Conservation (phyloP, 2,329 filamentous ascomycete genomes). For the Neoascochyta sp. region DNA sequence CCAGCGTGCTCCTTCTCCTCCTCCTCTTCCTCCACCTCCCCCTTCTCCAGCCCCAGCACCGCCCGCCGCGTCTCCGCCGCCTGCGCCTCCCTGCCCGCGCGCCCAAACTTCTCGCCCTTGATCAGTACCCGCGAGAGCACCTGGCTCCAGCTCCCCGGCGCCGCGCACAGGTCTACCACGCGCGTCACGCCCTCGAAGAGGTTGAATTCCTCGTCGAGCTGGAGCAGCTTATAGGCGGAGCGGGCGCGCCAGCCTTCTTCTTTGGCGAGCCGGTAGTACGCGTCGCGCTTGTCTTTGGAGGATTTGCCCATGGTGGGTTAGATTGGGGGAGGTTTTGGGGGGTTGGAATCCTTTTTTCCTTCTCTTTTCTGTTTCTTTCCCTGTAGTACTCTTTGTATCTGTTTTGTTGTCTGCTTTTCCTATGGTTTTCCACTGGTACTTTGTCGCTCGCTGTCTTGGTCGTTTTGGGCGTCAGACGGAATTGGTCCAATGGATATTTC, state of each 20-base stretch:
- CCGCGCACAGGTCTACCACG: conserved; percentile 93
- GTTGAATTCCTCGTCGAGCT: conserved; percentile 94
- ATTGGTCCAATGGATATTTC: too few relatives aligned
- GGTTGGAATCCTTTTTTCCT: not conserved
- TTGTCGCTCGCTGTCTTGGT: too few relatives aligned
- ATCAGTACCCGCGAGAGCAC: conserved; percentile 91
- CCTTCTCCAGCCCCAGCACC: conserved; percentile 46
- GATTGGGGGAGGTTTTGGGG: not conserved
- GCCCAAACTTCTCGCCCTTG: conserved; percentile 85
- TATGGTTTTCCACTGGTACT: too few relatives aligned
- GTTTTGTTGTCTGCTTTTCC: too few relatives aligned
- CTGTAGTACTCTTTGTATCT: too few relatives aligned
- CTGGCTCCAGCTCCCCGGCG: conserved; percentile 95
- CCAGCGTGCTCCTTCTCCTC: conserved; percentile 7
- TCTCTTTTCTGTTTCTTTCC: too few relatives aligned
- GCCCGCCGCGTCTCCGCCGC: conserved; percentile 63
- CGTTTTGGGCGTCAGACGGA: too few relatives aligned
- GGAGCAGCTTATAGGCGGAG: conserved; percentile 94
- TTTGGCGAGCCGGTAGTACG: conserved; percentile 95
- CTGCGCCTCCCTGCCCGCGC: conserved; percentile 81
- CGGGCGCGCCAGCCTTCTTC: conserved; percentile 97
- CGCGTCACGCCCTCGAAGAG: conserved; percentile 85
- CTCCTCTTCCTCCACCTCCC: conserved; percentile 5
- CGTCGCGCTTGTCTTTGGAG: conserved; percentile 97
- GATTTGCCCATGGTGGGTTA: conserved; percentile 75